Percentiles rank a stretch among this genome's conserved stretches.
Conservation (phyloP, 2,329 filamentous ascomycete species). For the Fusarium sublunatum region DNA sequence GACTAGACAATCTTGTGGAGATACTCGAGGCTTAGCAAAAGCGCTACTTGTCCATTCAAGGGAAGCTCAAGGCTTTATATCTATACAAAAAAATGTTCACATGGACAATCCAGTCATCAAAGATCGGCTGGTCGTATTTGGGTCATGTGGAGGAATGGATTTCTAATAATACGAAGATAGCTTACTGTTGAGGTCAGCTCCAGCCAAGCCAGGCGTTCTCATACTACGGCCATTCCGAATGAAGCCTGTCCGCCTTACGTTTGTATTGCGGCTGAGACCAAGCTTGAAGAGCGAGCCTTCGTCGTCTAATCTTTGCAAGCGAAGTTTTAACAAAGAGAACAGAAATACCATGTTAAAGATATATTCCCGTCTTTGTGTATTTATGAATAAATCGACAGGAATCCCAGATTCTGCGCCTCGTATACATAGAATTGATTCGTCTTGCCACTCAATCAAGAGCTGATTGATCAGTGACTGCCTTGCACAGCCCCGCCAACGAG, state of each 20-base stretch:
- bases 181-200: background rate
- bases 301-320: background rate
- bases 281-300: background rate
- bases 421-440: no score
- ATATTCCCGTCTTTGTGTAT: no score
- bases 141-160: background rate
- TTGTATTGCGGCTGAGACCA: background rate
- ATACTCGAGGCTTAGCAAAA: background rate
- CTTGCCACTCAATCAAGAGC: background rate
- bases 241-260: background rate
- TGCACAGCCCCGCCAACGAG: slow-evolving; percentile 7
- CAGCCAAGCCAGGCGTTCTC: slow-evolving; percentile 3
- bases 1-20: background rate
- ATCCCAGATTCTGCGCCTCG: no score
- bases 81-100: background rate
- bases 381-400: no score
- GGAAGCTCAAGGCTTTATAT: background rate
- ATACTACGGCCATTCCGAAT: slow-evolving; percentile 1
- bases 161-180: background rate
- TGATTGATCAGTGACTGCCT: background rate
- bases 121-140: background rate
- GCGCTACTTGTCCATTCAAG: background rate
- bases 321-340: background rate
- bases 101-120: background rate
- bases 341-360: no score